Evolutionary conservation across 176 grass and related monocot species (phyloP), one percentile per base, ranked within the genome.

Genomic region (Phoenix dactylifera): DNA sequence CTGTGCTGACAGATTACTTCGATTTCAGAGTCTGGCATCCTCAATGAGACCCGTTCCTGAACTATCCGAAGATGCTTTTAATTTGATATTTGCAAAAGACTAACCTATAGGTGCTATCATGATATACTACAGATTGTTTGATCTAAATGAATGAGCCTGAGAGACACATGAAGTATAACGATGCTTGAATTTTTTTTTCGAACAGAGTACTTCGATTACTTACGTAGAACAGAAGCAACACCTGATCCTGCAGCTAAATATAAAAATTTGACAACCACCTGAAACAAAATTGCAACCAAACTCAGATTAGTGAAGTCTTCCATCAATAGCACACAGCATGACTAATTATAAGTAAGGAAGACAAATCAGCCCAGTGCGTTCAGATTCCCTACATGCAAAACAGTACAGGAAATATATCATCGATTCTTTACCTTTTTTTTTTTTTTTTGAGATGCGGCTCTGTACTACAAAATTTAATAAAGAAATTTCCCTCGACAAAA

Each of bases 251-350:
- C 62, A 52, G 71, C 87, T 26, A 90, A 60, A 55, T 90, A 86
- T 39, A 79, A 22, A 77, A 86, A 90, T 62, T 81, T 86, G 18
- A 90, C 15, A 64, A 71, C 54, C 68, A 85, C 72, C 87, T 90
- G 82, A 73, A 80, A 76, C 63, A 66, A 9, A 62, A 51, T 49
- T 30, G 39, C 24, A 39, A 24, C 15, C 3, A 62, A 73, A 25
- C 50, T 25, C 18, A 62, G 71, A 62, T 30, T 57, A 80, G 18
- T 19, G 32, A 44, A 63, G 28, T 16, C n/a, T 3, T 12, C n/a
- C 3, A 65, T 17, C 24, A 16, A 24, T 14, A 10, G 15, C 26
- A 60, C 30, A 4, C 6, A 6, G 28, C 5, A 5, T 5, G 6
- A 30, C 28, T 6, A 30, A 30, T 30, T 30, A 18, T 28, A 12